A percentile compares a stretch with the other conserved stretches of the same genome.
phyloP scores from a whole-genome alignment of 2,329 filamentous ascomycete genomes.

The Apiospora malaysiana region DNA sequence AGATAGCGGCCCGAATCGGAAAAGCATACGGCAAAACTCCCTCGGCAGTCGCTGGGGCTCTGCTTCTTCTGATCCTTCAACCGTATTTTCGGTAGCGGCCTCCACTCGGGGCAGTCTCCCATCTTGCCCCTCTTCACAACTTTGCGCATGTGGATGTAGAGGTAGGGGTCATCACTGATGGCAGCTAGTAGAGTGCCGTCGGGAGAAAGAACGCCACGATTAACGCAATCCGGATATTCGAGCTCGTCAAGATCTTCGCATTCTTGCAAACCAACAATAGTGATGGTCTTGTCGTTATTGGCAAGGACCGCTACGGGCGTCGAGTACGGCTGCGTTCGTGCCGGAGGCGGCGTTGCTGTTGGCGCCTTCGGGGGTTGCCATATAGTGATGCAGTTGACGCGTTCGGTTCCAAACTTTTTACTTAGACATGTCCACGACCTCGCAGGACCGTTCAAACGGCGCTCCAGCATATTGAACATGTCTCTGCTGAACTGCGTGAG shows the following conservation, averaged over 20 bases:
- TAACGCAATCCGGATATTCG: conserved; percentile 83
- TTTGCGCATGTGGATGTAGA: conserved; percentile 77
- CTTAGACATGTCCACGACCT: conserved; percentile 57
- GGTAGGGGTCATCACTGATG: conserved; percentile 84
- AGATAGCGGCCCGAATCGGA: conserved; percentile 73
- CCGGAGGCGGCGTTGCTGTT: conserved; percentile 34
- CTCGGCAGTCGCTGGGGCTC: conserved; percentile 61
- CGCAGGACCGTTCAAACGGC: conserved; percentile 42
- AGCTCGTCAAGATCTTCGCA: conserved; percentile 71
- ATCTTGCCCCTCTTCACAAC: conserved; percentile 42
- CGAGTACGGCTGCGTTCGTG: conserved; percentile 48
- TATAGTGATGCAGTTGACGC: conserved; percentile 71
- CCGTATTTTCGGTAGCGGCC: conserved; percentile 55
- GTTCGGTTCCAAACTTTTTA: conserved; percentile 61
- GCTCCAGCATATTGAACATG: conserved; percentile 40
- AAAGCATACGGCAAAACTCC: conserved; percentile 82
- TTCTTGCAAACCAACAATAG: conserved; percentile 77
- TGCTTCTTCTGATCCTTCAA: conserved; percentile 63
- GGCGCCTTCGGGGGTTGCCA: conserved; percentile 58
- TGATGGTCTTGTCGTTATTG: conserved; percentile 92
- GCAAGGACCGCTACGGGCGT: conserved; percentile 73
- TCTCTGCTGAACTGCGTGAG: conserved; percentile 39
- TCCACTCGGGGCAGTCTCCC: conserved; percentile 54
- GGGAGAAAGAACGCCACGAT: conserved; percentile 92
- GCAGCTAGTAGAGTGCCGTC: conserved; percentile 81